These are phyloP conservation scores for Isoetes taiwanensis DNA, from an alignment of 75 land plant genomes.

Conservation along the genomic window DNA sequence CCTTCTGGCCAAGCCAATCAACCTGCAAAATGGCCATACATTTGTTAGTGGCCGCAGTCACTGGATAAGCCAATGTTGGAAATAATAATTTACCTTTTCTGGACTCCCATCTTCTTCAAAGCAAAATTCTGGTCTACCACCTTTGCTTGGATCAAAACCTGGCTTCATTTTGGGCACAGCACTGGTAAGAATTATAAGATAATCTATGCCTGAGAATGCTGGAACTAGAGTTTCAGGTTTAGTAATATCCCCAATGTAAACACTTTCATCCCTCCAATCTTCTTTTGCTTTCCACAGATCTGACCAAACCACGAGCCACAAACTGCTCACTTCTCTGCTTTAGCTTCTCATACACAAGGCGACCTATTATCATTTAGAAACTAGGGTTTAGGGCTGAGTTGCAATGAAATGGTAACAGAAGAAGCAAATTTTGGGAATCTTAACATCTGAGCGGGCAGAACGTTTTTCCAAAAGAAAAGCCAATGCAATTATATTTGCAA, in stretches of 20 bases:
- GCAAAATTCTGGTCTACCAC: not conserved
- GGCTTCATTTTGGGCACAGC: slow-evolving; percentile 9
- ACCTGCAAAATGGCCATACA: slow-evolving; percentile 27
- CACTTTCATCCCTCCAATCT: not conserved
- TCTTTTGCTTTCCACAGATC: not conserved
- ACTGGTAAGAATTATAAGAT: slow-evolving; percentile 2
- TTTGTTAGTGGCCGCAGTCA: not conserved
- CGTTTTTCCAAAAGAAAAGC: not conserved
- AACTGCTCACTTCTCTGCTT: not conserved
- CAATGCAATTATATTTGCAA: not conserved
- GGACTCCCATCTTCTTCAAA: not conserved
- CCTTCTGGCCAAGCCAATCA: slow-evolving; percentile 8
- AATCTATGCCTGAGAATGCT: not conserved
- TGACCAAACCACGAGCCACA: not conserved
- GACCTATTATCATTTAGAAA: slow-evolving; percentile 25
- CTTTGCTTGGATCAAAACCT: not conserved
- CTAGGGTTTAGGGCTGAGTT: not conserved
- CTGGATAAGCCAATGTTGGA: not conserved
- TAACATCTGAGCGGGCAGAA: not conserved
- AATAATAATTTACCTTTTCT: slow-evolving; percentile 6
- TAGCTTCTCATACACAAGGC: slow-evolving; percentile 10
- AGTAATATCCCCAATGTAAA: not conserved
- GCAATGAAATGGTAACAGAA: not conserved
- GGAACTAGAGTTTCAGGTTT: slow-evolving; percentile 2
- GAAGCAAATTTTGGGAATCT: not conserved